Evolutionary conservation across 2,329 filamentous ascomycete species (phyloP).

Genomic region (Madurella fahalii): DNA sequence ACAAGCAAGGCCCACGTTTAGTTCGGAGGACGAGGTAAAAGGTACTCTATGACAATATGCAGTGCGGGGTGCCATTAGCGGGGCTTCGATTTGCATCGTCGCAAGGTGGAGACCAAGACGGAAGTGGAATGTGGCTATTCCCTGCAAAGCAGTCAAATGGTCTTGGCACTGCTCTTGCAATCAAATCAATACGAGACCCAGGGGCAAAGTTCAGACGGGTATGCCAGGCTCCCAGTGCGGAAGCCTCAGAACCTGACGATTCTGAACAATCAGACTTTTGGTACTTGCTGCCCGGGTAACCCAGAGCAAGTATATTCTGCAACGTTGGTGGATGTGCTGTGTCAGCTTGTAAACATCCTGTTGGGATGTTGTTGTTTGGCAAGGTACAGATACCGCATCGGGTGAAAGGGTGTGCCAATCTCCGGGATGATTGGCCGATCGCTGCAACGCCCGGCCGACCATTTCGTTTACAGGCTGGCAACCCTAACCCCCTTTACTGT

Average conservation of each 20-base stretch:
- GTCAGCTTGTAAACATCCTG: not conserved
- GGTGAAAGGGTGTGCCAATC: not conserved
- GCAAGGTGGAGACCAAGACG: not conserved
- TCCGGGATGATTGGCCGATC: not conserved
- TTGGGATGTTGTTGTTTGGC: not conserved
- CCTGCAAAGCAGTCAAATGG: not conserved
- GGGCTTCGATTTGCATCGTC: too few species aligned
- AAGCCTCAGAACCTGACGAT: too few species aligned
- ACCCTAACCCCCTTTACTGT: conserved; percentile 16
- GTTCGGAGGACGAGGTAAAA: too few species aligned
- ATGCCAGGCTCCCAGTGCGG: not conserved
- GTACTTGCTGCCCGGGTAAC: not conserved
- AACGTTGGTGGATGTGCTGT: not conserved
- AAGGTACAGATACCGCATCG: too few species aligned
- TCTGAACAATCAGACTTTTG: too few species aligned
- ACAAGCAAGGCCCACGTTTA: too few species aligned
- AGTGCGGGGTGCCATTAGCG: too few species aligned
- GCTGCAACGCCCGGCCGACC: not conserved
- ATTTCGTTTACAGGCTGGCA: not conserved
- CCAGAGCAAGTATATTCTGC: not conserved
- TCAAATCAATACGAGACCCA: conserved; percentile 18
- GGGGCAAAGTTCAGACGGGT: not conserved
- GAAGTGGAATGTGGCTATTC: not conserved
- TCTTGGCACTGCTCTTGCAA: conserved; percentile 16
- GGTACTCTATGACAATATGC: too few species aligned